Conservation (phyloP, 371 early-diverging fungal species). For the Mucor indicus region DNA sequence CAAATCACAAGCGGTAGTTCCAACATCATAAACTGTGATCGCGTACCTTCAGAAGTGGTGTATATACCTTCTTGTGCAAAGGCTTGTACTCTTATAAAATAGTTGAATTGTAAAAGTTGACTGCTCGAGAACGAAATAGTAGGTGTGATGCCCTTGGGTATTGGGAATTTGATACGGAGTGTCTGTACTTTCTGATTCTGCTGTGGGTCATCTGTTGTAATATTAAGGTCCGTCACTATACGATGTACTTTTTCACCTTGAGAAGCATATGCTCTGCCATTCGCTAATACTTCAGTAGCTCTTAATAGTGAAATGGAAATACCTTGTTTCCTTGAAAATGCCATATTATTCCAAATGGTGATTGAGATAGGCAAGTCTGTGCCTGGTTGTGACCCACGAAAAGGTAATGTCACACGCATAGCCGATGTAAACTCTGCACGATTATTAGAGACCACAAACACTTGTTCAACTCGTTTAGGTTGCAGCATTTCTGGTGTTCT, state of each 20-base stretch:
- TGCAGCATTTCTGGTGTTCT: conserved; percentile 8
- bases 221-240: conserved; percentile 12
- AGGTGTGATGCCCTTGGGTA: conserved; percentile 14
- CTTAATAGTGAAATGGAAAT: conserved; percentile 17
- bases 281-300: conserved; percentile 10
- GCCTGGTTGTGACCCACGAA: conserved; percentile 14
- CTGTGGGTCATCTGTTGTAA: not conserved
- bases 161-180: conserved; percentile 9
- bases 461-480: conserved; percentile 14
- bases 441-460: conserved; percentile 3
- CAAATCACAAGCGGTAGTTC: conserved; percentile 20
- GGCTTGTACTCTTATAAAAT: conserved; percentile 15
- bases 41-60: conserved; percentile 2
- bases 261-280: conserved; percentile 14
- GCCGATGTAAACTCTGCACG: conserved; percentile 3
- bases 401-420: conserved; percentile 20
- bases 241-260: conserved; percentile 14
- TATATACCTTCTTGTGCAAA: conserved; percentile 19
- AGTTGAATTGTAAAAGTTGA: conserved; percentile 12
- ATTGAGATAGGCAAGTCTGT: conserved; percentile 17
- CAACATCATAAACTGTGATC: conserved; percentile 12
- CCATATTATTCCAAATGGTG: conserved; percentile 15
- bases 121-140: conserved; percentile 18
- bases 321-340: conserved; percentile 13
- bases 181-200: conserved; percentile 8